Conservation (phyloP, 345 rosid genomes). For the Ceriops zippeliana region DNA sequence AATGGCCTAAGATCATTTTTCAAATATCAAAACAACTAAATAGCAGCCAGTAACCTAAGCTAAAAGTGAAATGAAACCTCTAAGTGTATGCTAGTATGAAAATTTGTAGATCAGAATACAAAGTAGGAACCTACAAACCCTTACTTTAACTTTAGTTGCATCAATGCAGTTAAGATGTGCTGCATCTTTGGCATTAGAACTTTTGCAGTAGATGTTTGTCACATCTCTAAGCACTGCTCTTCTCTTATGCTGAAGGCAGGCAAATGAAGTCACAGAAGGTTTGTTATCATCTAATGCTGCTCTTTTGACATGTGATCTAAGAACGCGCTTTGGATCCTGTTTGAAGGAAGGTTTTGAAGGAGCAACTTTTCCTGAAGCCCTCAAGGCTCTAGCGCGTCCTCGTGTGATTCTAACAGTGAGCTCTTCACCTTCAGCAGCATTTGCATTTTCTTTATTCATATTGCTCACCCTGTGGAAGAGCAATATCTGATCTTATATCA, state of each 20-base stretch:
- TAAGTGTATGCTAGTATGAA: background rate
- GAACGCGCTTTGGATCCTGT: constrained; percentile 54
- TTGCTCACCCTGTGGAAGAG: constrained; percentile 39
- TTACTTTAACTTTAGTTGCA: constrained; percentile 43
- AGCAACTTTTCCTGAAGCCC: constrained; percentile 37
- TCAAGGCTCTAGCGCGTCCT: constrained; percentile 65
- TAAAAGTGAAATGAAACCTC: constrained; percentile 1
- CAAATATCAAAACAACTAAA: constrained; percentile 10
- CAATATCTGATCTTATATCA: constrained; percentile 31
- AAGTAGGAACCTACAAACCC: constrained; percentile 9
- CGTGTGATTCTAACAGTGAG: constrained; percentile 54
- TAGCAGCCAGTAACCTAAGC: background rate
- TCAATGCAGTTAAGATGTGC: background rate
- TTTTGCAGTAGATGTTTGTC: constrained; percentile 40
- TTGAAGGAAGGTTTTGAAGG: constrained; percentile 57
- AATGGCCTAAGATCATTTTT: constrained; percentile 4
- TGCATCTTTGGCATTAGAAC: constrained; percentile 31
- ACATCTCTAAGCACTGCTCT: constrained; percentile 82
- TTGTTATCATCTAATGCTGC: constrained; percentile 46
- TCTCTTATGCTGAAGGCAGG: constrained; percentile 56
- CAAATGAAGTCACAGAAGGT: constrained; percentile 28
- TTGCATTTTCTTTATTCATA: constrained; percentile 59
- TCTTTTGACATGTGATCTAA: constrained; percentile 38
- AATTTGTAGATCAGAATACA: constrained; percentile 10
- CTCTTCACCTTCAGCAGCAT: constrained; percentile 36